Percentiles rank a stretch among this genome's conserved stretches.
These are phyloP conservation scores for Cinnamomum chago DNA, from an alignment of 164 flowering plant genomes.

Conservation along the genomic window DNA sequence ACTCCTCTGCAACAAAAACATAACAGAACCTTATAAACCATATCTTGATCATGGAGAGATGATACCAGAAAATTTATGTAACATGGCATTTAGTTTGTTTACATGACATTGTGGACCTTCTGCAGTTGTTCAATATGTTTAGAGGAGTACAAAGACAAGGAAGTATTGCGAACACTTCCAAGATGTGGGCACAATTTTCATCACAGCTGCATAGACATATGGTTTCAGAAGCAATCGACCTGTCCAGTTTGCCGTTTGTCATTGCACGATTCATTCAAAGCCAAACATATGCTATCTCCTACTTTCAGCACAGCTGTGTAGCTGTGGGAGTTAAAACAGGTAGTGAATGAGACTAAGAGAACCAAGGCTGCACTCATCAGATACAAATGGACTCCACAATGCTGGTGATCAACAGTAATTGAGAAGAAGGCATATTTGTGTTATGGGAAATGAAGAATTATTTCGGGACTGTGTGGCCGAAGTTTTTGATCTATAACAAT, in stretches of 20 bases:
- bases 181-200: conserved; percentile 73
- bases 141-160: conserved; percentile 71
- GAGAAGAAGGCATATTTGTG: not conserved
- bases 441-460: not conserved
- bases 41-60: not conserved
- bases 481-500: too few relatives aligned
- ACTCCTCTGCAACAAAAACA: not conserved
- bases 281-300: conserved; percentile 20
- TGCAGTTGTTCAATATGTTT: conserved; percentile 69
- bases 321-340: conserved; percentile 19
- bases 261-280: conserved; percentile 37
- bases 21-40: not conserved
- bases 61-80: not conserved
- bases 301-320: conserved; percentile 10
- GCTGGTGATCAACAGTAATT: not conserved
- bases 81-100: not conserved
- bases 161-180: conserved; percentile 63
- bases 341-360: conserved; percentile 19
- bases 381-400: not conserved
- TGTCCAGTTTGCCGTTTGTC: conserved; percentile 82
- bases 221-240: conserved; percentile 71
- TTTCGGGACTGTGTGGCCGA: not conserved
- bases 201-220: conserved; percentile 60
- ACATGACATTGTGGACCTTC: not conserved
- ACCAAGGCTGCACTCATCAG: conserved; percentile 6